Base-by-base conservation (phyloP, 768 basidiomycete genomes). In the Trametes coccinea region DNA sequence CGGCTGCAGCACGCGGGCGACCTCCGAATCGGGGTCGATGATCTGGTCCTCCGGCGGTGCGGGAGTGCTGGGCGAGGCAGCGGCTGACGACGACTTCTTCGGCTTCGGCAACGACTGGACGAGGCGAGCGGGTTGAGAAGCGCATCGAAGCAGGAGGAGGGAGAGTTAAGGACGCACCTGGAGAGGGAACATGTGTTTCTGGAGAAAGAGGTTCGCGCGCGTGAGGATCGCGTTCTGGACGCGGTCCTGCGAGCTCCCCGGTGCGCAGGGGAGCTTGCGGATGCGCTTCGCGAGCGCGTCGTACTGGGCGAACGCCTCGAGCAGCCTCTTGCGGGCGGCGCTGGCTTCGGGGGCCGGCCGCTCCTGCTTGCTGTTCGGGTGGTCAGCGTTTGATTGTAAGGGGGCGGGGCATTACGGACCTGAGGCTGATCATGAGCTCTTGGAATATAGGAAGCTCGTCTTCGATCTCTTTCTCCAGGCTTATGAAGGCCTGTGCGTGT, bases 221-320 rank as follows among this genome's bases (percentile, higher is more conserved):
- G 84, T 84, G 59, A 86, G 79, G 17, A 99, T 87, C 0, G 95
- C 93, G 17, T 81, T 77, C 73, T 97, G 93, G 6, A 99, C 82
- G 40, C 89, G 84, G 60, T 93, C 89, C 66, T 95, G 93, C 16
- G 90, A 90, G 62, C 86, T 85, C 2, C 85, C 85, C 0, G 81
- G 75, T 0, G 82, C 77, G 61, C 83, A 85, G 0, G 90, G 90
- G 14, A 96, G 76, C 60, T 77, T 79, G 56, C 87, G 85, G 68
- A 99, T 92, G 34, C 88, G 86, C 71, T 95, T 97, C 1, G 94
- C 83, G 13, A 98, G 75, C 44, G 84, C 84, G 69, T 99, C 97
- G 71, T 98, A 98, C 53, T 92, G 88, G 5, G 88, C 83, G 71
- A 98, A 94, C 0, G 88, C 85, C 46, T 93, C 89, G 10, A 98